Evolutionary conservation across 495 filamentous ascomycete species (phyloP).

Genomic region (Viridothelium virens): DNA sequence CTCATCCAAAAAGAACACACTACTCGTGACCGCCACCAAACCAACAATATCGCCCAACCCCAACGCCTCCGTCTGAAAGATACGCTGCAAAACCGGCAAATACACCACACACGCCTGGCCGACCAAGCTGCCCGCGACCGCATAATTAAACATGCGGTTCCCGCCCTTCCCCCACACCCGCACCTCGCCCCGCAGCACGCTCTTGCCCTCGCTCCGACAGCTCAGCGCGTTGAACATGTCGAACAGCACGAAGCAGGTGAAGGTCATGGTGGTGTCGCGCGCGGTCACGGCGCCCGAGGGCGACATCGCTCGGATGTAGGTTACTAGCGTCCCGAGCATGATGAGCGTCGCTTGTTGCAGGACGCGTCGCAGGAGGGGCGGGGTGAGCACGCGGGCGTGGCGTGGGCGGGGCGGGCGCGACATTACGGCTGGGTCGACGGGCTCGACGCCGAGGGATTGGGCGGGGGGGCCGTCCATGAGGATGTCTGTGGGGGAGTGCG

Average conservation of each 20-base stretch:
- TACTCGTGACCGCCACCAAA: slow-evolving; percentile 66
- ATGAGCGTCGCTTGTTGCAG: slow-evolving; percentile 82
- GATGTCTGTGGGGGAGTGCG: slow-evolving; percentile 58
- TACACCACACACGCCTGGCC: slow-evolving; percentile 90
- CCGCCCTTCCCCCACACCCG: slow-evolving; percentile 68
- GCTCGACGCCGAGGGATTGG: slow-evolving; percentile 93
- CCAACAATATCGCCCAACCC: slow-evolving; percentile 61
- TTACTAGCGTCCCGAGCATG: slow-evolving; percentile 81
- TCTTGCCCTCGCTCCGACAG: slow-evolving; percentile 87
- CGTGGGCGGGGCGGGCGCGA: slow-evolving; percentile 76
- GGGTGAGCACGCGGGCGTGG: slow-evolving; percentile 79
- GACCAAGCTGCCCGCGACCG: slow-evolving; percentile 71
- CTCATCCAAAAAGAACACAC: slow-evolving; percentile 94
- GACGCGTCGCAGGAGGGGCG: slow-evolving; percentile 69
- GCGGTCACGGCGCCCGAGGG: slow-evolving; percentile 68
- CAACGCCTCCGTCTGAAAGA: slow-evolving; percentile 92
- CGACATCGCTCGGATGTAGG: slow-evolving; percentile 85
- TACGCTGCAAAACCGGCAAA: slow-evolving; percentile 80
- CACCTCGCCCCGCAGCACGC: slow-evolving; percentile 77
- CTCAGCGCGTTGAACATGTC: slow-evolving; percentile 98
- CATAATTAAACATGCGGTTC: slow-evolving; percentile 94
- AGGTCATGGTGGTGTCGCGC: slow-evolving; percentile 98
- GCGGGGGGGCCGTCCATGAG: slow-evolving; percentile 98
- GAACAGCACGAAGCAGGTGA: slow-evolving; percentile 96
- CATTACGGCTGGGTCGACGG: slow-evolving; percentile 93